Conservation (phyloP, 2,329 filamentous ascomycete species). For the Dendrostoma leiphaemia region DNA sequence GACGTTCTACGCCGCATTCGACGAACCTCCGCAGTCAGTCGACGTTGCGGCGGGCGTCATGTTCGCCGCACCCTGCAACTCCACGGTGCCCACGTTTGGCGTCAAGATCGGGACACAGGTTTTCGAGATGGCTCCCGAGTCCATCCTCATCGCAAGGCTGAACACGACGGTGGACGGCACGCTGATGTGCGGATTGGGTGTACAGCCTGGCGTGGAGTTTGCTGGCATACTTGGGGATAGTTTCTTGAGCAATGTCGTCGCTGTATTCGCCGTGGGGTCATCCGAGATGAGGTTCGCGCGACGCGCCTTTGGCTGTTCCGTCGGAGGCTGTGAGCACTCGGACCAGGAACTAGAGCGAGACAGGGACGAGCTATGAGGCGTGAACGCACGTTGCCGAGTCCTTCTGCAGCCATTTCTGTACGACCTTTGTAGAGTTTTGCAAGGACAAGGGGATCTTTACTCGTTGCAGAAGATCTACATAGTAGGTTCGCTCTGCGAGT, state of each 20-base stretch:
- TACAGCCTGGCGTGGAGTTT: conserved; percentile 23
- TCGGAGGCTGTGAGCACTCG: not conserved
- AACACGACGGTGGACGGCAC: conserved; percentile 21
- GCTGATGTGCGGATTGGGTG: conserved; percentile 25
- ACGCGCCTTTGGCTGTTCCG: not conserved
- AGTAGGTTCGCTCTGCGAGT: too few relatives aligned
- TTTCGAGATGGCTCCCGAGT: conserved; percentile 25
- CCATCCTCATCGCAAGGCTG: conserved; percentile 25
- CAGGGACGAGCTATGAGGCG: not conserved
- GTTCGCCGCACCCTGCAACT: conserved; percentile 27
- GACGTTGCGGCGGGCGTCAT: conserved; percentile 16
- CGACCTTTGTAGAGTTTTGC: too few relatives aligned
- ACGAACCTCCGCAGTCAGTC: conserved; percentile 22
- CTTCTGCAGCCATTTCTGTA: not conserved
- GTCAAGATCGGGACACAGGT: conserved; percentile 25
- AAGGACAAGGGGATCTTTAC: too few relatives aligned
- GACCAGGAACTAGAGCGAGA: not conserved
- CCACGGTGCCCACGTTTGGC: conserved; percentile 26
- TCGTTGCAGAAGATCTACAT: too few relatives aligned
- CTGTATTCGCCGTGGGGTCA: conserved; percentile 30
- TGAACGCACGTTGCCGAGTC: not conserved
- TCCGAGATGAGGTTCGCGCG: conserved; percentile 30
- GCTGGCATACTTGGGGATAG: conserved; percentile 24
- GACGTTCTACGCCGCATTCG: conserved; percentile 23
- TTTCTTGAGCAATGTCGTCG: conserved; percentile 28